Evolutionary conservation across 495 filamentous ascomycete species (phyloP).

Genomic region (Hypoxylon cercidicola): DNA sequence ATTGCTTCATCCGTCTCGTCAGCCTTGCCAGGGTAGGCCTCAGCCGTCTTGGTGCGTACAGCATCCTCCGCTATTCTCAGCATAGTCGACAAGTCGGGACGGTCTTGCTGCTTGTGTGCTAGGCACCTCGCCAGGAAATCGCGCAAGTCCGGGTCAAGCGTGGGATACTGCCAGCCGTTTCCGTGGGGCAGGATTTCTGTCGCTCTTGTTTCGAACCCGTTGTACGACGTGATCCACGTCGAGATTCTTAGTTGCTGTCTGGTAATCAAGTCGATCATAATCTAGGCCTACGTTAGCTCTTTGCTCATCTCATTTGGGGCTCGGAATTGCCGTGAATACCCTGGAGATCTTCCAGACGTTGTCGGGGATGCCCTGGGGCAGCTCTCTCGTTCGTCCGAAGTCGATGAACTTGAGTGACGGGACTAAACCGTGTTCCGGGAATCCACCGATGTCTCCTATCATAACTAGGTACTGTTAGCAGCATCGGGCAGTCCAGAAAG

Average conservation of each 20-base stretch:
- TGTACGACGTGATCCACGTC: slow-evolving; percentile 1
- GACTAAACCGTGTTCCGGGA: slow-evolving; percentile 19
- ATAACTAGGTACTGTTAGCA: slow-evolving; percentile 21
- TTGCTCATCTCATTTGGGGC: too few relatives aligned
- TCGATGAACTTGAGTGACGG: slow-evolving; percentile 28
- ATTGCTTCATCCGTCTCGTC: slow-evolving; percentile 14
- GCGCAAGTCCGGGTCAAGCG: slow-evolving; percentile 18
- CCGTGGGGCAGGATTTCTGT: slow-evolving; percentile 24
- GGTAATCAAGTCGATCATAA: slow-evolving; percentile 22
- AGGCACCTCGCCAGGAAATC: slow-evolving; percentile 23
- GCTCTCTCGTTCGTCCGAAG: slow-evolving; percentile 19
- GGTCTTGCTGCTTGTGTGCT: slow-evolving; percentile 6
- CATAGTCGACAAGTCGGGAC: slow-evolving; percentile 15
- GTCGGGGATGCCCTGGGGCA: slow-evolving; percentile 9
- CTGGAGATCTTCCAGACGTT: slow-evolving; percentile 16
- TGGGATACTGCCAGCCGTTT: slow-evolving; percentile 14
- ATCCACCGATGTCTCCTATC: slow-evolving; percentile 20
- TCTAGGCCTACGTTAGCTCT: slow-evolving; percentile 11
- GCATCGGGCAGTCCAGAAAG: not conserved
- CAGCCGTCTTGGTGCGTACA: slow-evolving; percentile 13
- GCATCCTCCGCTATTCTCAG: slow-evolving; percentile 13
- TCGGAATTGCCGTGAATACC: slow-evolving; percentile 2
- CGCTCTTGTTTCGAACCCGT: slow-evolving; percentile 14
- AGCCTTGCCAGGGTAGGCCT: not conserved
- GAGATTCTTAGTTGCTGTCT: slow-evolving; percentile 18